Conservation (phyloP, 140 eudicot genomes). For the Stevia rebaudiana region DNA sequence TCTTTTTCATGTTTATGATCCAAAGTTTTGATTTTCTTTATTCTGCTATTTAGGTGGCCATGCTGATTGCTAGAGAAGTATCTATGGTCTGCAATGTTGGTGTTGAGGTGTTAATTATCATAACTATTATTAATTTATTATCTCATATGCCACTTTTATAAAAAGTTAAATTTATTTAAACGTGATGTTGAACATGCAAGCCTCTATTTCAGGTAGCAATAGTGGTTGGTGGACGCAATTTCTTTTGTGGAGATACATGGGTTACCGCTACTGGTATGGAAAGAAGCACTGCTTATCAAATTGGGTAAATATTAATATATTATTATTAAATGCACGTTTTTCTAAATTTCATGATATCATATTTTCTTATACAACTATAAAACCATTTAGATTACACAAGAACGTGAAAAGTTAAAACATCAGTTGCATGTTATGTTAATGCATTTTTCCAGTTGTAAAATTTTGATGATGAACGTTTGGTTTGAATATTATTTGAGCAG, state of each 20-base stretch:
- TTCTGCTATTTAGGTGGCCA: slow-evolving; percentile 56
- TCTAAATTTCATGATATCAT: slow-evolving; percentile 7
- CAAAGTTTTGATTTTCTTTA: slow-evolving; percentile 1
- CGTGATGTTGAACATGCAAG: slow-evolving; percentile 15
- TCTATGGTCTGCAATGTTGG: slow-evolving; percentile 78
- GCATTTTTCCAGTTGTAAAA: slow-evolving; percentile 2
- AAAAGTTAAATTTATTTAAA: not conserved
- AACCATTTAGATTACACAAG: not conserved
- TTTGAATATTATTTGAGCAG: slow-evolving; percentile 35
- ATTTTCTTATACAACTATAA: not conserved
- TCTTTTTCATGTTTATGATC: not conserved
- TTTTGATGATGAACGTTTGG: slow-evolving; percentile 17
- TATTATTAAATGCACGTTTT: too few species aligned
- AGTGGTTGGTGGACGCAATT: slow-evolving; percentile 97
- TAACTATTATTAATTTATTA: not conserved
- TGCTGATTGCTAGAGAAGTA: slow-evolving; percentile 93
- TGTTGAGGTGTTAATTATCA: slow-evolving; percentile 52
- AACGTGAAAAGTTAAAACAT: not conserved
- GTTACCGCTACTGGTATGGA: slow-evolving; percentile 73
- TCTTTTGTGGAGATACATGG: slow-evolving; percentile 98
- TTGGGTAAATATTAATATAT: too few species aligned
- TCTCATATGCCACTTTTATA: not conserved
- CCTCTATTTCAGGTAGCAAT: slow-evolving; percentile 66
- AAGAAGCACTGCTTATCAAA: slow-evolving; percentile 94
- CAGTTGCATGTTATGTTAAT: not conserved